phyloP scores from a whole-genome alignment of 176 grass and related monocot genomes.

The Carex pumila region DNA sequence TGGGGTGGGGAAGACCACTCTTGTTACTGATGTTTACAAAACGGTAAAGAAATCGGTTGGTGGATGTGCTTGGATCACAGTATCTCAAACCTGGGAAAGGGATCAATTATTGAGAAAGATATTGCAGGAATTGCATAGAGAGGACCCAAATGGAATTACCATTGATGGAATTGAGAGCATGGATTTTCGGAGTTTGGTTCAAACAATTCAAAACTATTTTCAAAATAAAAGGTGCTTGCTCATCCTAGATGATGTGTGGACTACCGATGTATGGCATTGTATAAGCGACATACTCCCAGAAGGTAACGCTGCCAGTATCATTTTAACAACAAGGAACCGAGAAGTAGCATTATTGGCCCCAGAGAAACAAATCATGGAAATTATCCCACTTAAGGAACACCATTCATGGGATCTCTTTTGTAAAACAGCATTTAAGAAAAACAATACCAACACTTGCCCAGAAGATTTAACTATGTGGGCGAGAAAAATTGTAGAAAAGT shows the following conservation, averaged over 20 bases:
- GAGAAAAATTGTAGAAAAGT: background rate
- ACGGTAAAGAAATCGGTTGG: background rate
- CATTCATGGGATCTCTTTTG: background rate
- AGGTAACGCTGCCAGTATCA: background rate
- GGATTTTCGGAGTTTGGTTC: background rate
- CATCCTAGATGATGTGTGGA: background rate
- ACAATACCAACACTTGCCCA: background rate
- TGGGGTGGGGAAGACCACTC: background rate
- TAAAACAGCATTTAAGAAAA: background rate
- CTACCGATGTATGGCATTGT: background rate
- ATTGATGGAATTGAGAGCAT: background rate
- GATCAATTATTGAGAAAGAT: background rate
- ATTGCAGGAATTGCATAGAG: background rate
- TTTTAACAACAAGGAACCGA: background rate
- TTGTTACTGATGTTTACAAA: background rate
- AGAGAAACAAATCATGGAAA: background rate
- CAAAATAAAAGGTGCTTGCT: background rate
- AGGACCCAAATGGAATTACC: background rate
- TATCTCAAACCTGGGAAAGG: background rate
- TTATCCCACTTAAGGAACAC: background rate
- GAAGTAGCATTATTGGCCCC: background rate
- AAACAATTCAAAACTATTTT: background rate
- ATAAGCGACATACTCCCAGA: too few species aligned
- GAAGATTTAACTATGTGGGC: background rate
- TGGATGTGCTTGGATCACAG: background rate